Base-by-base conservation (phyloP, 139 green algal genomes). In the Chlorella ohadii region DNA sequence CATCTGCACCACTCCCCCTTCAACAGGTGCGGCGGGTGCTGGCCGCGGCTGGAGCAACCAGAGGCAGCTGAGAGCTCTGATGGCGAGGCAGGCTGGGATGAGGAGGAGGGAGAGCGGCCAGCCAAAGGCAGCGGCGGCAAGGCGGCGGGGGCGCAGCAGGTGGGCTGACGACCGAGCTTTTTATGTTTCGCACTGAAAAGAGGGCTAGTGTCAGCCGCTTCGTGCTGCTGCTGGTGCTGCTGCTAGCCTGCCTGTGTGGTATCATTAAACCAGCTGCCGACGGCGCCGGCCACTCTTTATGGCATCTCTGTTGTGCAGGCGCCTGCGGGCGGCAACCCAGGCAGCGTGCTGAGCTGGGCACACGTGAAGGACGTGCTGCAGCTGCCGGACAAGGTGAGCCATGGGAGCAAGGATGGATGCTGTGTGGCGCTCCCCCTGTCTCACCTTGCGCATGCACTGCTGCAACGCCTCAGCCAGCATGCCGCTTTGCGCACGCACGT, bases 321-420 rank as follows among this genome's bases (percentile, higher is more conserved):
- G 65, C 44, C 57, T 20, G 44, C 78, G 1, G 28, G 23, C 47
- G 25, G 56, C 68, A 79, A 72, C 80, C 68, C 67, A 11, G 70
- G 55, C 56, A 72, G 68, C 56, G 68, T 79, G 44, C 80, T 85
- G 36, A 47, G 56, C 19, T 93, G 89, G 87, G 89, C 90, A 17
- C 90, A 94, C 61, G 74, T 93, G 17, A 71, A 65, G 13, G 72
- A 87, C 31, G 78, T 87, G n/a, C 47, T 64, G 15, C 73, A 87
- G 66, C 89, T 81, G 17, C 81, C 84, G 0, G 91, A 94, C 57
- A 79, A 73, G 51, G 51, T 22, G 15, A 59, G 51, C 11, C 11
- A 11, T 11, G 11, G 44, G 44, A 11, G 44, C 44, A 55, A 16
- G 44, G 6, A n/a, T n/a, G n/a, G n/a, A n/a, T n/a, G n/a, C n/a